Evolutionary conservation across 257 asterid species (phyloP), one percentile per base, ranked within the genome.

Genomic region (Knoxia roxburghii): DNA sequence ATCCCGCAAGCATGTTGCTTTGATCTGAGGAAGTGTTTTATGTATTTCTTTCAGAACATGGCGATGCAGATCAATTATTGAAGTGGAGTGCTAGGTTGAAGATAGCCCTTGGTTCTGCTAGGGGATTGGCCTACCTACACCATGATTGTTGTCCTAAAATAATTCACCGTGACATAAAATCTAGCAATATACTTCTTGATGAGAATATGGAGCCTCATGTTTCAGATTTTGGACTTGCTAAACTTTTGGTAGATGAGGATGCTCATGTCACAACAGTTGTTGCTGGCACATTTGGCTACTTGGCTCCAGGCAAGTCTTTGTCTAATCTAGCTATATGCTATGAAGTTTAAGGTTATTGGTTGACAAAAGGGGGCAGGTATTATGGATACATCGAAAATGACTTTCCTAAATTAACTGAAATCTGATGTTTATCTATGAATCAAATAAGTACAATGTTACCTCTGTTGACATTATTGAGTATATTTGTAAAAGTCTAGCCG

Each of bases 191-290:
- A 62, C 96, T 93, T 40, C 99, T 93, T 12, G 95, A 93, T 66
- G 99, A 86, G 77, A 88, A 90, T 69, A 86, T 90, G 21, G 96
- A 90, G 80, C 95, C 99, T 53, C 95, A 73, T 62, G 96, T 93
- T 71, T 88, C 97, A 0, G 99, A 93, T 76, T 93, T 93, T 69
- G 99, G 99, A 10, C 99, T 90, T 58, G 99, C 99, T 18, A 90
- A 93, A 70, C 90, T 93, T 21, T 76, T 93, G 81, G 95, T 90
- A 0, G 97, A 93, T 15, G 99, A 90, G 77, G 96, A 93, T 64
- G 88, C 95, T 65, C 99, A 93, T 78, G 92, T 93, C 54, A 93
- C 97, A 13, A 93, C 97, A 20, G 98, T 92, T 40, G 98, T 92
- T 70, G 98, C 98, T 0, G 98, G 98, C 69, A 92, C 98, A 33